Conservation (phyloP, 1,284 basidiomycete species). For the Moesziomyces globuligerus region DNA sequence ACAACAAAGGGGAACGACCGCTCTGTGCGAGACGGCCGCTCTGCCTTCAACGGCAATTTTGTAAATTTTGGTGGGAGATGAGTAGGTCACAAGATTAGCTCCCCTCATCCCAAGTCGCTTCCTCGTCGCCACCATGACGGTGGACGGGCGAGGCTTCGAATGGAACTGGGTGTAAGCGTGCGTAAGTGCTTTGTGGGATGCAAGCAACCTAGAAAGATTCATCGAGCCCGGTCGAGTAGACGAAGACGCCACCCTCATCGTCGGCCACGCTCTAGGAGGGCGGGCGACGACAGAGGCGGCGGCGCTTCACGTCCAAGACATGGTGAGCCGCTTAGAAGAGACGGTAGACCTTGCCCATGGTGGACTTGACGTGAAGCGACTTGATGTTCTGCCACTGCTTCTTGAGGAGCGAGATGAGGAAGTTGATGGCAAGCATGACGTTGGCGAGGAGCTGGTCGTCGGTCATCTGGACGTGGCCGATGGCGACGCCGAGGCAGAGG, state of each 20-base stretch:
- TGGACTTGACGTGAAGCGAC: conserved; percentile 97
- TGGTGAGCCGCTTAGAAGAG: conserved; percentile 76
- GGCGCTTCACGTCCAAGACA: conserved; percentile 9
- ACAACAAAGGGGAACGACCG: conserved; percentile 21
- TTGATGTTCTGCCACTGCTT: conserved; percentile 99
- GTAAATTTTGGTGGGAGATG: conserved; percentile 25
- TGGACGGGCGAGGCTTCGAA: conserved; percentile 7
- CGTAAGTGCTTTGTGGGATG: conserved; percentile 50
- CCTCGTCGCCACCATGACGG: not conserved
- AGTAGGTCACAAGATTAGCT: conserved; percentile 50
- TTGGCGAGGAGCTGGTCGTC: conserved; percentile 97
- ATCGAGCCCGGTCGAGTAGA: conserved; percentile 12
- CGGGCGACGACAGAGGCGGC: too few species aligned
- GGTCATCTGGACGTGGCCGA: conserved; percentile 96
- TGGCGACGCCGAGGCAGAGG: conserved; percentile 96
- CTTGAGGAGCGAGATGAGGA: conserved; percentile 98
- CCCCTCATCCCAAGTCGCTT: conserved; percentile 51
- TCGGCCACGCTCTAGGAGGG: too few species aligned
- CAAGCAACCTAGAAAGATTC: conserved; percentile 18
- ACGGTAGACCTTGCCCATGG: conserved; percentile 98
- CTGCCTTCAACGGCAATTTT: conserved; percentile 42
- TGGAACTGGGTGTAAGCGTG: conserved; percentile 62
- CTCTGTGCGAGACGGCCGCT: conserved; percentile 6
- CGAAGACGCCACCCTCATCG: conserved; percentile 1
- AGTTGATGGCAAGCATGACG: conserved; percentile 99